phyloP scores from a whole-genome alignment of 805 yeast species.

The Torulaspora gathmanii region DNA sequence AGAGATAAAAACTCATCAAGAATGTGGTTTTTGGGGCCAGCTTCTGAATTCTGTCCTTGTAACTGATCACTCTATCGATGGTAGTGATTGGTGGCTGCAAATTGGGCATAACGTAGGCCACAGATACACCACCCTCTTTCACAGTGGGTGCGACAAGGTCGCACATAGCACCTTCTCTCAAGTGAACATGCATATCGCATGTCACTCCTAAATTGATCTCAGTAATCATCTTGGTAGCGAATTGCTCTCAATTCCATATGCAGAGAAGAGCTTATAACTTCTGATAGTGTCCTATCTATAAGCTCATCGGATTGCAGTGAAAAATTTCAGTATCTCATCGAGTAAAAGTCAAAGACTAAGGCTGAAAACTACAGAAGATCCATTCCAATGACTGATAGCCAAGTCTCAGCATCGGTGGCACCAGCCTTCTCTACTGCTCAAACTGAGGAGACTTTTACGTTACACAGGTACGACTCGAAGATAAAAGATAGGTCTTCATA shows the following conservation, averaged over 20 bases:
- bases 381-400: not conserved
- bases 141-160: conserved; percentile 86
- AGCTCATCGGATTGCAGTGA: conserved; percentile 4
- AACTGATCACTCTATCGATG: conserved; percentile 62
- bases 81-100: conserved; percentile 87
- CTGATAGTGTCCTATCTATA: not conserved
- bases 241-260: not conserved
- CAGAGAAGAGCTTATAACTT: not conserved
- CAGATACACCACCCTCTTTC: conserved; percentile 82
- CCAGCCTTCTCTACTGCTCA: conserved; percentile 75
- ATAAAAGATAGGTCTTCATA: conserved; percentile 29
- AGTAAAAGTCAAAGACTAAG: not conserved
- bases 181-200: conserved; percentile 94
- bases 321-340: conserved; percentile 6
- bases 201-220: conserved; percentile 53
- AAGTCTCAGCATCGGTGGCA: conserved; percentile 38
- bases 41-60: conserved; percentile 56
- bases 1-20: conserved; percentile 83
- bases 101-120: conserved; percentile 96
- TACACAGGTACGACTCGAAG: conserved; percentile 39
- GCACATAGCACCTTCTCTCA: conserved; percentile 93
- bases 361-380: not conserved
- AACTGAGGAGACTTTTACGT: conserved; percentile 52
- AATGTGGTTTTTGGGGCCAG: conserved; percentile 81
- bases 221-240: conserved; percentile 5